Evolutionary conservation across 78 protist genomes (phyloP).

Genomic region (Dictyostelium purpureum): DNA sequence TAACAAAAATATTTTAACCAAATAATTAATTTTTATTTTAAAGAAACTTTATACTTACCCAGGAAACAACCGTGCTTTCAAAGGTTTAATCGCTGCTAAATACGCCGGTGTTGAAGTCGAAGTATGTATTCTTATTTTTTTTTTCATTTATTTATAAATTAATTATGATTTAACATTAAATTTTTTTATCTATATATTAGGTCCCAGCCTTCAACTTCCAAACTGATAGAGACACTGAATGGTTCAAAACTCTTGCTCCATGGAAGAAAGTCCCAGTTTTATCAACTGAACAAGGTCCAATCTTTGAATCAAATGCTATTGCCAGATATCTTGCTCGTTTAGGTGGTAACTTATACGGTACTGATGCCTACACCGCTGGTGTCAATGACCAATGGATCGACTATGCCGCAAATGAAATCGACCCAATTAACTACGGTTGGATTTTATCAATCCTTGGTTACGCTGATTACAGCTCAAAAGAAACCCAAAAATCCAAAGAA

Average conservation of each 20-base stretch:
- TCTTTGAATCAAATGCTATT: conserved; percentile 88
- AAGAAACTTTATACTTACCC: conserved; percentile 81
- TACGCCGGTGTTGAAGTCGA: conserved; percentile 80
- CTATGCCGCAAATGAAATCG: conserved; percentile 83
- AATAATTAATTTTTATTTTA: not conserved
- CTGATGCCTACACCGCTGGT: conserved; percentile 64
- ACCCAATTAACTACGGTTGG: conserved; percentile 30
- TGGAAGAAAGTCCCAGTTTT: conserved; percentile 90
- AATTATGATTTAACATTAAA: too few species aligned
- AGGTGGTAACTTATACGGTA: conserved; percentile 80
- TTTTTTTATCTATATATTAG: too few species aligned
- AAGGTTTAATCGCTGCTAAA: conserved; percentile 86
- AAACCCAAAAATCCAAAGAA: conserved; percentile 61
- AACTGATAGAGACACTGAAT: conserved; percentile 59
- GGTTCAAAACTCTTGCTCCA: conserved; percentile 65
- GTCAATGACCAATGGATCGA: conserved; percentile 87
- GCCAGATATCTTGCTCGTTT: conserved; percentile 66
- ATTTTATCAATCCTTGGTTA: conserved; percentile 78
- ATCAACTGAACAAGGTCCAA: conserved; percentile 81
- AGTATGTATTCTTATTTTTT: too few species aligned
- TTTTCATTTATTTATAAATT: too few species aligned
- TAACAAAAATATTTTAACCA: not conserved
- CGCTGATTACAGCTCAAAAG: conserved; percentile 32
- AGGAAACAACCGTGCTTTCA: conserved; percentile 70
- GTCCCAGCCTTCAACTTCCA: conserved; percentile 77